Evolutionary conservation across 495 filamentous ascomycete species (phyloP).

Genomic region (Podospora pseudopauciseta): DNA sequence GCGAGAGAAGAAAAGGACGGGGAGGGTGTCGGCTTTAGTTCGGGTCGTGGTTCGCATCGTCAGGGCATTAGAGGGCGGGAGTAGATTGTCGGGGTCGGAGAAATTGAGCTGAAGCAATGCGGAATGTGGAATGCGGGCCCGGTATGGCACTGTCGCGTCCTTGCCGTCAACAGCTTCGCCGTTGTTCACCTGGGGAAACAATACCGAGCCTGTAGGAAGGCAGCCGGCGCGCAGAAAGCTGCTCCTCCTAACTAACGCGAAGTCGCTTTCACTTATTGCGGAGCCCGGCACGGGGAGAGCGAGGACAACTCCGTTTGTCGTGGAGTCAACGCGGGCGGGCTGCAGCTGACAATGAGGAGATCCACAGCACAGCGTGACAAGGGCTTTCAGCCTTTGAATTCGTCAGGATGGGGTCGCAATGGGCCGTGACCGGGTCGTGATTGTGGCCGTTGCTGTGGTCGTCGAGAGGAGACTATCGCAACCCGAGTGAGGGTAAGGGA

Average conservation of each 20-base stretch:
- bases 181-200: conserved; percentile 1
- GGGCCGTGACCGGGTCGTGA: conserved; percentile 14
- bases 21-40: conserved; percentile 37
- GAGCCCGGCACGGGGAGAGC: conserved; percentile 10
- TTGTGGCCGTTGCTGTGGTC: not conserved
- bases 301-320: conserved; percentile 10
- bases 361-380: conserved; percentile 13
- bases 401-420: conserved; percentile 11
- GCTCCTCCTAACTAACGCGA: not conserved
- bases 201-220: conserved; percentile 2
- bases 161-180: conserved; percentile 1
- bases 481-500: conserved; percentile 1
- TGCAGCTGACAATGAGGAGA: conserved; percentile 12
- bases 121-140: conserved; percentile 28
- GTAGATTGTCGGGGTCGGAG: conserved; percentile 14
- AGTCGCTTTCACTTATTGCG: not conserved
- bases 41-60: conserved; percentile 39
- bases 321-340: conserved; percentile 6
- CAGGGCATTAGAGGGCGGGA: conserved; percentile 32
- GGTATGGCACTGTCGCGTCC: conserved; percentile 1
- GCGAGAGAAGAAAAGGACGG: conserved; percentile 34
- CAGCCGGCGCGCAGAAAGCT: conserved; percentile 4
- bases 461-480: not conserved
- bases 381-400: not conserved
- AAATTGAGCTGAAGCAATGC: conserved; percentile 14